Percentiles rank a stretch among this genome's conserved stretches.
These are phyloP conservation scores for Fistulifera solaris DNA, from an alignment of 108 stramenopile genomes.

Conservation along the genomic window DNA sequence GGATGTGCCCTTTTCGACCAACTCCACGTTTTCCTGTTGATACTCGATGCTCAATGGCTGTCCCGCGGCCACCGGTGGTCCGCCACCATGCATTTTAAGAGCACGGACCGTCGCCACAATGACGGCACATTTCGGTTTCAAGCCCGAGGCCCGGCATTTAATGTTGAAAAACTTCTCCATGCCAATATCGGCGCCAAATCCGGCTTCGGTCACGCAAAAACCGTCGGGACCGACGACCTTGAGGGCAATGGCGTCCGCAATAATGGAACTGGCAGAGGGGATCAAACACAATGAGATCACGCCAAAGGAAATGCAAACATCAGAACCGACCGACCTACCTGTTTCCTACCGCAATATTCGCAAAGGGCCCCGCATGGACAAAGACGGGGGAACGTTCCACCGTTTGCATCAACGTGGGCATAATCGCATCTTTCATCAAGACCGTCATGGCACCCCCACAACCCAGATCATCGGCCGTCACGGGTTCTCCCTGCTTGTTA, in stretches of 20 bases:
- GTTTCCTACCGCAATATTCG: slow-evolving; percentile 96
- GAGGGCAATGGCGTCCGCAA: slow-evolving; percentile 93
- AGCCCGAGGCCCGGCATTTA: slow-evolving; percentile 87
- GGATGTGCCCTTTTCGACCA: slow-evolving; percentile 72
- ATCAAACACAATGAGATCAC: no score
- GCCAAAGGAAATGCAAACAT: no score
- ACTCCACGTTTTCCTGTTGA: slow-evolving; percentile 61
- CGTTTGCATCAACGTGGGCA: slow-evolving; percentile 98
- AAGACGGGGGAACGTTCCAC: slow-evolving; percentile 94
- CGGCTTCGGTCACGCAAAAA: slow-evolving; percentile 95
- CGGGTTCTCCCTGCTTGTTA: slow-evolving; percentile 44
- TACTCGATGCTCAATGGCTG: slow-evolving; percentile 81
- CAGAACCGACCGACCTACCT: no score
- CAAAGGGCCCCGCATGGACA: slow-evolving; percentile 98
- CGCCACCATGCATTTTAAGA: slow-evolving; percentile 99
- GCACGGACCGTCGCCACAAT: slow-evolving; percentile 98
- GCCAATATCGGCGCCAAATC: slow-evolving; percentile 73
- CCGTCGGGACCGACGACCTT: slow-evolving; percentile 90
- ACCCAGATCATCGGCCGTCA: slow-evolving; percentile 97
- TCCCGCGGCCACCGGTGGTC: slow-evolving; percentile 87
- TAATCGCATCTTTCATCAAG: slow-evolving; percentile 93
- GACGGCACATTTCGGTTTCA: slow-evolving; percentile 91
- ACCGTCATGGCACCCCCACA: slow-evolving; percentile 94
- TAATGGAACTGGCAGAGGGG: slow-evolving; percentile 47
- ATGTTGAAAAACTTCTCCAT: slow-evolving; percentile 96